Conservation (phyloP, 2,329 filamentous ascomycete species). For the Cercospora sp. region DNA sequence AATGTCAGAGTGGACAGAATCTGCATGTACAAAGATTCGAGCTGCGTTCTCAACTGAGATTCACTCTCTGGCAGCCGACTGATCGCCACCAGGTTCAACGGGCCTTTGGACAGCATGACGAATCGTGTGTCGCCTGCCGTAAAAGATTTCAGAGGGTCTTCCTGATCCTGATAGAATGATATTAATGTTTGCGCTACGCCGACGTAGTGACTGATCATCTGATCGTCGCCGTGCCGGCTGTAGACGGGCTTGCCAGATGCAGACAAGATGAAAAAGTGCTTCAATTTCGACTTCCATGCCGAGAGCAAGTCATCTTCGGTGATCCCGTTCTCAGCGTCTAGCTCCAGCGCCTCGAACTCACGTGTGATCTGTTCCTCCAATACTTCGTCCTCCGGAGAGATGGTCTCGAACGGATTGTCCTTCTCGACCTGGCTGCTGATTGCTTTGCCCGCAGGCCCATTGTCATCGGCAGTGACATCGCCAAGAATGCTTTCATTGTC, state of each 20-base stretch:
- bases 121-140: conserved; percentile 85
- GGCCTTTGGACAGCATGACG: conserved; percentile 79
- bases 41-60: conserved; percentile 77
- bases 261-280: conserved; percentile 95
- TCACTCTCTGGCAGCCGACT: conserved; percentile 92
- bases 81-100: conserved; percentile 89
- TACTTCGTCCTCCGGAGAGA: conserved; percentile 47
- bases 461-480: conserved; percentile 64
- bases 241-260: conserved; percentile 97
- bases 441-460: conserved; percentile 68
- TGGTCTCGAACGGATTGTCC: conserved; percentile 61
- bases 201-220: conserved; percentile 88
- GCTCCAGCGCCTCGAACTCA: conserved; percentile 77
- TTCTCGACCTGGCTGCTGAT: conserved; percentile 62
- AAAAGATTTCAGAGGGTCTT: conserved; percentile 78
- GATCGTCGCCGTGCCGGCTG: conserved; percentile 88
- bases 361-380: conserved; percentile 66
- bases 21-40: conserved; percentile 96
- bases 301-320: conserved; percentile 62
- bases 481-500: conserved; percentile 82
- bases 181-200: conserved; percentile 97
- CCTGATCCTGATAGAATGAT: conserved; percentile 84
- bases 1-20: conserved; percentile 93
- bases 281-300: conserved; percentile 87
- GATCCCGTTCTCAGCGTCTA: conserved; percentile 53